phyloP scores from a whole-genome alignment of 1,139 yeast species.

The Sugiyamaella neomexicana region DNA sequence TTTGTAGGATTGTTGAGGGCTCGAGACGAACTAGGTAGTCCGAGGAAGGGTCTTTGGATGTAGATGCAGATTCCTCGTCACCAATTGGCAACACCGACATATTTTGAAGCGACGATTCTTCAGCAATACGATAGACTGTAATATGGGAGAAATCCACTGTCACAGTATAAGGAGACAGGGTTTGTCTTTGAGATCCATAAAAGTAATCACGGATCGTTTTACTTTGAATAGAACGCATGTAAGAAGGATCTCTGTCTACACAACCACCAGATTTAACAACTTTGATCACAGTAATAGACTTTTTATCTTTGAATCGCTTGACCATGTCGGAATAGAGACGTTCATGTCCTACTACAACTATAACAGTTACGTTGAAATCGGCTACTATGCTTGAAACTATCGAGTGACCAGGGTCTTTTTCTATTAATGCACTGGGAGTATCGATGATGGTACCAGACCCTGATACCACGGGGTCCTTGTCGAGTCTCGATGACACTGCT shows the following conservation, averaged over 20 bases:
- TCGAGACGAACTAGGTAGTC: conserved; percentile 44
- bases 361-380: conserved; percentile 52
- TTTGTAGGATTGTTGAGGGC: conserved; percentile 62
- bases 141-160: conserved; percentile 55
- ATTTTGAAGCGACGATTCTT: conserved; percentile 33
- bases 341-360: conserved; percentile 46
- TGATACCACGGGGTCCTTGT: conserved; percentile 53
- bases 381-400: conserved; percentile 60
- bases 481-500: conserved; percentile 57
- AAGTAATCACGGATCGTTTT: conserved; percentile 81
- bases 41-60: conserved; percentile 8
- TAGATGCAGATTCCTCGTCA: conserved; percentile 35
- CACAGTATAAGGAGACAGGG: conserved; percentile 74
- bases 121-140: conserved; percentile 52
- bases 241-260: conserved; percentile 72
- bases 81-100: conserved; percentile 47
- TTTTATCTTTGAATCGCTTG: conserved; percentile 51
- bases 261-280: conserved; percentile 72
- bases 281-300: conserved; percentile 52
- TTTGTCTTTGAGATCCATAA: conserved; percentile 68
- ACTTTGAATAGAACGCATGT: conserved; percentile 69
- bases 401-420: conserved; percentile 44
- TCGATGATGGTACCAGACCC: conserved; percentile 75
- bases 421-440: conserved; percentile 57
- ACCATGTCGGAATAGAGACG: conserved; percentile 63